Conservation (phyloP, 2,329 filamentous ascomycete species). For the Arthroderma sp. region DNA sequence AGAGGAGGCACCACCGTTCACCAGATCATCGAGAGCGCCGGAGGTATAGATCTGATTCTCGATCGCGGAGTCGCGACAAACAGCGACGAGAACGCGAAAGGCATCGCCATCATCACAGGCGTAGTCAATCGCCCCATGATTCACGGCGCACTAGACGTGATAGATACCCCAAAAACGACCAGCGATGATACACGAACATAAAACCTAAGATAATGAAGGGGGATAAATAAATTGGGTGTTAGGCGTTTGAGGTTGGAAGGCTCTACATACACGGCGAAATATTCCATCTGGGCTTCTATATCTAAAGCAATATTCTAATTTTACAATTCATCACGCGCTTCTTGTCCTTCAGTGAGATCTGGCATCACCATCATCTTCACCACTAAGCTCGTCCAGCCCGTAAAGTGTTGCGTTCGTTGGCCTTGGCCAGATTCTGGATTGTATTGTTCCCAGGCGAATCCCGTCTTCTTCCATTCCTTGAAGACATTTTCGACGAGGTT, state of each 20-base stretch:
- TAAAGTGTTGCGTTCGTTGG: constrained; percentile 96
- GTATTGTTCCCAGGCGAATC: constrained; percentile 98
- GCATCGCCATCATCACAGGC: constrained; percentile 14
- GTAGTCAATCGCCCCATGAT: constrained; percentile 7
- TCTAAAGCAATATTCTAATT: neutral
- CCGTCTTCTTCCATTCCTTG: constrained; percentile 75
- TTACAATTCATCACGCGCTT: constrained; percentile 38
- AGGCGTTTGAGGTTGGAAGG: too few species aligned
- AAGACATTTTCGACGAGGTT: constrained; percentile 86
- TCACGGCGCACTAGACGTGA: constrained; percentile 11
- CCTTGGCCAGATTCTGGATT: constrained; percentile 82
- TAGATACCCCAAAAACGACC: neutral
- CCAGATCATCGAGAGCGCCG: constrained; percentile 16
- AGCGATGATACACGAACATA: too few species aligned
- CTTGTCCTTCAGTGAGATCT: constrained; percentile 37
- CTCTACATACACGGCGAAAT: too few species aligned
- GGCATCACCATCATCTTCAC: constrained; percentile 97
- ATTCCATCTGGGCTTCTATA: too few species aligned
- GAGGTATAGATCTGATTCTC: constrained; percentile 16
- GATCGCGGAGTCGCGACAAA: constrained; percentile 19
- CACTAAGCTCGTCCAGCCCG: constrained; percentile 95
- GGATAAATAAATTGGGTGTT: too few species aligned
- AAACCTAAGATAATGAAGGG: too few species aligned
- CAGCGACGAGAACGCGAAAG: constrained; percentile 16
- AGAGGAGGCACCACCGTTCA: constrained; percentile 7